Evolutionary conservation across 164 flowering plant species (phyloP).

Genomic region (Sedum album): DNA sequence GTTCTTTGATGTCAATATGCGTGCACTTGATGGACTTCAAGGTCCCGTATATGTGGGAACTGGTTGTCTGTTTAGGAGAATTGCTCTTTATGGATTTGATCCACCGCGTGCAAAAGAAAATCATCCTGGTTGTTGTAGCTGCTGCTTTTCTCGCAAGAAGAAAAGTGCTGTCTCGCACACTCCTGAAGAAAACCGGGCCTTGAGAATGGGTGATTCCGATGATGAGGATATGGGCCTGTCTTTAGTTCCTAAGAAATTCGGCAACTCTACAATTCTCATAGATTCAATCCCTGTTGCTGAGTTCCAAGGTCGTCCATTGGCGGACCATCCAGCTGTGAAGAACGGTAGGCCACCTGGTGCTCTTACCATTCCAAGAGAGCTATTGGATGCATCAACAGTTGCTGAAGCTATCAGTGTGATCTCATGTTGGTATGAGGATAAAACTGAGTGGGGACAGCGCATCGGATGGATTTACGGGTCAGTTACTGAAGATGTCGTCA

Average conservation of each 20-base stretch:
- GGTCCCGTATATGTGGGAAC: conserved; percentile 79
- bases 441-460: conserved; percentile 64
- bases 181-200: conserved; percentile 41
- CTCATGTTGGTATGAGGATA: conserved; percentile 71
- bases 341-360: conserved; percentile 62
- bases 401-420: conserved; percentile 65
- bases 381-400: conserved; percentile 51
- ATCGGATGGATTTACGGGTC: conserved; percentile 75
- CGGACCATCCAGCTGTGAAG: conserved; percentile 56
- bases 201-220: conserved; percentile 50
- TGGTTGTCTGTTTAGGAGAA: conserved; percentile 65
- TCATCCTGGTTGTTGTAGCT: conserved; percentile 35
- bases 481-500: conserved; percentile 68
- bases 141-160: conserved; percentile 35
- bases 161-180: conserved; percentile 18
- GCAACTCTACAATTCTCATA: conserved; percentile 47
- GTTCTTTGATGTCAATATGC: conserved; percentile 71
- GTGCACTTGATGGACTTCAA: conserved; percentile 69
- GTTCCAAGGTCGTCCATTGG: conserved; percentile 64
- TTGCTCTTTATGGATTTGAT: conserved; percentile 66
- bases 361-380: conserved; percentile 42
- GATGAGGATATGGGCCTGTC: conserved; percentile 48
- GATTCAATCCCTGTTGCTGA: conserved; percentile 63
- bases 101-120: conserved; percentile 57
- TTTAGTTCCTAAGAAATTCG: conserved; percentile 48